These are phyloP conservation scores for Rhizoclosmatium sp. DNA, from an alignment of 192 early-diverging fungal species.

Conservation along the genomic window DNA sequence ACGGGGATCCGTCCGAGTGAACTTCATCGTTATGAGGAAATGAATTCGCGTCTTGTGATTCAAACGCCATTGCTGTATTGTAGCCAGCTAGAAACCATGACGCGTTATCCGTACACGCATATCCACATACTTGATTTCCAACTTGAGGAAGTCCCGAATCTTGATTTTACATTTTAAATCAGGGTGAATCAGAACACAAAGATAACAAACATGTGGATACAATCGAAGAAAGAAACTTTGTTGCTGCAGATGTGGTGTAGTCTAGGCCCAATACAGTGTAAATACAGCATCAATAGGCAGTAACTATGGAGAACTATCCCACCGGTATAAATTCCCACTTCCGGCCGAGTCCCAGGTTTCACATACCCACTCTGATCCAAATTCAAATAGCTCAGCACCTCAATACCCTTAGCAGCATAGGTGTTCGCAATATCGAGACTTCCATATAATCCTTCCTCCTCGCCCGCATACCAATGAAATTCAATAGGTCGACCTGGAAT, in stretches of 20 bases:
- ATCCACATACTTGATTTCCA: slow-evolving; percentile 2
- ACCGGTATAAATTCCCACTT: slow-evolving; percentile 63
- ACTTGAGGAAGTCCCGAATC: neutral
- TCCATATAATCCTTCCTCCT: slow-evolving; percentile 85
- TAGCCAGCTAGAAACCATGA: neutral
- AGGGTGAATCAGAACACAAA: too few relatives aligned
- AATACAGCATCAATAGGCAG: neutral
- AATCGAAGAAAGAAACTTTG: slow-evolving; percentile 1
- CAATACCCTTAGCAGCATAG: slow-evolving; percentile 33
- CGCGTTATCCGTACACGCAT: slow-evolving; percentile 18
- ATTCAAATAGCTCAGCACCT: slow-evolving; percentile 36
- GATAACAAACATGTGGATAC: neutral
- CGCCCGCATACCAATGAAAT: slow-evolving; percentile 89
- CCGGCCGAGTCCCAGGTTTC: slow-evolving; percentile 46
- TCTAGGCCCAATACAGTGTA: too few relatives aligned
- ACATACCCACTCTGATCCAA: slow-evolving; percentile 68
- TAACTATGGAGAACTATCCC: neutral
- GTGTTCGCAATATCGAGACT: slow-evolving; percentile 61
- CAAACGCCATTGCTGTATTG: neutral
- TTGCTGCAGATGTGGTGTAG: slow-evolving; percentile 10
- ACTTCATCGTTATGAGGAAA: slow-evolving; percentile 25
- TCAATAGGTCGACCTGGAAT: slow-evolving; percentile 78
- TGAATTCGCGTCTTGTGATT: neutral
- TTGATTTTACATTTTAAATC: too few relatives aligned
- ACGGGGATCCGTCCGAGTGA: slow-evolving; percentile 31